A percentile compares a stretch with the other conserved stretches of the same genome.
phyloP scores from a whole-genome alignment of 805 yeast species.

The Brettanomyces sp. region DNA sequence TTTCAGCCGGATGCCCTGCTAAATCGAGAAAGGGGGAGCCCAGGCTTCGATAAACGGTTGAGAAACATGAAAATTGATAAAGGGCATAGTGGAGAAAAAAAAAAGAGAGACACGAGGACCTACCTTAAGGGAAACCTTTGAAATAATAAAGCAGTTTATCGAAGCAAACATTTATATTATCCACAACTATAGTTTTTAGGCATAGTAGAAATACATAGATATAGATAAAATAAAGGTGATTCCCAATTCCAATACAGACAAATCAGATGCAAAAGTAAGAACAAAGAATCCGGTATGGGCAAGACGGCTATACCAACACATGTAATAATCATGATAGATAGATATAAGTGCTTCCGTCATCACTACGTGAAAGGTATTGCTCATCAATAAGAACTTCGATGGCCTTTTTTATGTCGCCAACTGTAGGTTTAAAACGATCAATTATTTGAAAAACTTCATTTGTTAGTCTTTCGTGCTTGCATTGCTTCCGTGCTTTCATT shows the following conservation, averaged over 20 bases:
- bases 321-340: slow-evolving; percentile 52
- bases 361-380: slow-evolving; percentile 74
- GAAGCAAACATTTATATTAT: neutral
- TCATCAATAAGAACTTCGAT: slow-evolving; percentile 79
- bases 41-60: too few relatives aligned
- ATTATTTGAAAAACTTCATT: slow-evolving; percentile 86
- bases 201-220: neutral
- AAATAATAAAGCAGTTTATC: neutral
- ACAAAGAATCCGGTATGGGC: neutral
- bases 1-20: neutral
- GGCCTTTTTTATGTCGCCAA: slow-evolving; percentile 78
- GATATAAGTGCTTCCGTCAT: slow-evolving; percentile 59
- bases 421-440: slow-evolving; percentile 73
- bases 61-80: too few relatives aligned
- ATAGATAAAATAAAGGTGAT: neutral
- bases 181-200: neutral
- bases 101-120: too few relatives aligned
- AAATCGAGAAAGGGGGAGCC: neutral
- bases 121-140: neutral
- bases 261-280: neutral
- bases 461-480: slow-evolving; percentile 71
- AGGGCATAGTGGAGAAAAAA: too few relatives aligned
- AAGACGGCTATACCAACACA: neutral
- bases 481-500: slow-evolving; percentile 84
- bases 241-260: neutral